Evolutionary conservation across 129 eudicot genomes (phyloP).

Genomic region (Smallanthus sonchifolius): DNA sequence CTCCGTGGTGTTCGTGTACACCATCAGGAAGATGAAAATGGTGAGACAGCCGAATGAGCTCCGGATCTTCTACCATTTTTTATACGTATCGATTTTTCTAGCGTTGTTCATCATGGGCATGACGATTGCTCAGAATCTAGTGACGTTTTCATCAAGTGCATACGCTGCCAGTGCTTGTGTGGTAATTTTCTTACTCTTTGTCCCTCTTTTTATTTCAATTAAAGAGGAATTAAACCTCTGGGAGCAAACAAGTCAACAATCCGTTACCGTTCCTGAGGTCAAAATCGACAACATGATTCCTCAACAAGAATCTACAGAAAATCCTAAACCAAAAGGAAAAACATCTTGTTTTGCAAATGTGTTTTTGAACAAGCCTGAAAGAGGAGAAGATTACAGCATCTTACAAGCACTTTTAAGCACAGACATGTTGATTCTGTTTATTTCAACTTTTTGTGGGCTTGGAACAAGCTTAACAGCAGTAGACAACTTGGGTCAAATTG

Average conservation of each 20-base stretch:
- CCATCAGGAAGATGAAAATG: slow-evolving; percentile 43
- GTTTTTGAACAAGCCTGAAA: slow-evolving; percentile 49
- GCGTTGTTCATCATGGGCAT: slow-evolving; percentile 77
- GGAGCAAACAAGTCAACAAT: slow-evolving; percentile 7
- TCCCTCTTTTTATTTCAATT: slow-evolving; percentile 45
- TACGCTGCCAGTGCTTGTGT: slow-evolving; percentile 44
- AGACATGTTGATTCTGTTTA: slow-evolving; percentile 64
- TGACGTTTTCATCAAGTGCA: slow-evolving; percentile 31
- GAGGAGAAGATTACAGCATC: slow-evolving; percentile 76
- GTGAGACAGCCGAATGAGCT: slow-evolving; percentile 51
- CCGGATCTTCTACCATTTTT: slow-evolving; percentile 50
- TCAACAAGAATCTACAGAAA: background rate
- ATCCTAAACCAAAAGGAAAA: background rate
- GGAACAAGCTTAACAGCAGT: slow-evolving; percentile 79
- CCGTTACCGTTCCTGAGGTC: background rate
- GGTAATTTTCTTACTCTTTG: slow-evolving; percentile 45
- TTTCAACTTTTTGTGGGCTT: slow-evolving; percentile 58
- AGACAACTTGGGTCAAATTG: slow-evolving; percentile 84
- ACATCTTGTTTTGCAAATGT: slow-evolving; percentile 27
- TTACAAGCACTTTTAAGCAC: slow-evolving; percentile 72
- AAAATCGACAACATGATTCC: slow-evolving; percentile 25
- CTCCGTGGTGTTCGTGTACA: slow-evolving; percentile 47
- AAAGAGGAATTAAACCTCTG: slow-evolving; percentile 44
- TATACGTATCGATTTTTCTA: slow-evolving; percentile 55
- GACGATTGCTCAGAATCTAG: slow-evolving; percentile 50